A percentile compares a stretch with the other conserved stretches of the same genome.
Conservation (phyloP, 1,284 basidiomycete genomes). For the Chalciporus sp. region DNA sequence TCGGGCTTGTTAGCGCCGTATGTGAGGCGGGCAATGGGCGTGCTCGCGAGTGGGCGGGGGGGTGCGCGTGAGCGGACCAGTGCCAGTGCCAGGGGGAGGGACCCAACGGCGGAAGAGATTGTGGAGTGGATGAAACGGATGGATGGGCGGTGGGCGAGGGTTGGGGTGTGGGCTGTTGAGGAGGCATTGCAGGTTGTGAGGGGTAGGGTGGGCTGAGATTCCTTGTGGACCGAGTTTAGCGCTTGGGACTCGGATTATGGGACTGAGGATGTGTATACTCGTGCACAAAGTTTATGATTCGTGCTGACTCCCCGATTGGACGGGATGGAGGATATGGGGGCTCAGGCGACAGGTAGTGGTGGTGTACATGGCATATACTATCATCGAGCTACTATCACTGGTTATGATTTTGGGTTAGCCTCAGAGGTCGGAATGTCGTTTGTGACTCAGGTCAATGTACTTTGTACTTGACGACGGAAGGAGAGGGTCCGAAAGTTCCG, state of each 20-base stretch:
- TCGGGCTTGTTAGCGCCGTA: conserved; percentile 48
- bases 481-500: too few species aligned
- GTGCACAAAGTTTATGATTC: too few species aligned
- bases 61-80: conserved; percentile 10
- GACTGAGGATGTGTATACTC: not conserved
- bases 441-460: too few species aligned
- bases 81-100: conserved; percentile 2
- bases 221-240: too few species aligned
- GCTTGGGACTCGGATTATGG: not conserved
- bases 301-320: too few species aligned
- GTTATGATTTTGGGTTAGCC: too few species aligned
- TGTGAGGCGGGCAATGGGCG: conserved; percentile 49
- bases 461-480: too few species aligned
- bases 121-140: conserved; percentile 43
- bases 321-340: too few species aligned
- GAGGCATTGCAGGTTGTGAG: conserved; percentile 47
- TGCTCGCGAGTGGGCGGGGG: conserved; percentile 26
- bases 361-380: too few species aligned
- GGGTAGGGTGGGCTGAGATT: not conserved
- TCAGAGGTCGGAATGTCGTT: too few species aligned
- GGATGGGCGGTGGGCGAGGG: conserved; percentile 64
- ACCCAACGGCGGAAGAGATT: conserved; percentile 43
- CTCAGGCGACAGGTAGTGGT: too few species aligned
- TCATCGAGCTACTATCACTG: too few species aligned
- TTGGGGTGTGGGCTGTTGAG: conserved; percentile 63